Evolutionary conservation across 257 asterid species (phyloP).

Genomic region (Jaltomata sinuosa): DNA sequence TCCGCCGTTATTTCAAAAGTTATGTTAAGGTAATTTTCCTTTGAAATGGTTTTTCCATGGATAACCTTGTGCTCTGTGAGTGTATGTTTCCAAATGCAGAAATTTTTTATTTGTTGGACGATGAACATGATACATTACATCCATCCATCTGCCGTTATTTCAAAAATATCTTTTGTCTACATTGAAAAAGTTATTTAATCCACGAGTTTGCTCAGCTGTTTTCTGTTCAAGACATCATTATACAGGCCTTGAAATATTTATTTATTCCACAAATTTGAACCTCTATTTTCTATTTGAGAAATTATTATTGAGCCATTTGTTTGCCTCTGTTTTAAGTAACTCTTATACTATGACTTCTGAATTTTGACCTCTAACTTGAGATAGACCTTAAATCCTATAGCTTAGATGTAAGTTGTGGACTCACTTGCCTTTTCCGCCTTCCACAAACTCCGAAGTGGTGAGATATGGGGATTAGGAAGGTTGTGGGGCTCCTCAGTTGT

Average conservation of each 20-base stretch:
- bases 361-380: not conserved
- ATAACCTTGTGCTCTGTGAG: not conserved
- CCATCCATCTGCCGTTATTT: not conserved
- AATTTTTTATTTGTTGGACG: not conserved
- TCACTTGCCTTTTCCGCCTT: not conserved
- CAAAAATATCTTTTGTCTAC: not conserved
- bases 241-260: not conserved
- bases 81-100: not conserved
- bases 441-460: not conserved
- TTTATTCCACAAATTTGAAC: not conserved
- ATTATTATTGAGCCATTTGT: not conserved
- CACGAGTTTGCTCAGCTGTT: not conserved
- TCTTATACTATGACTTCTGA: not conserved
- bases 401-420: not conserved
- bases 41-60: not conserved
- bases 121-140: not conserved
- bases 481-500: not conserved
- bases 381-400: not conserved
- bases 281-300: not conserved
- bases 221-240: not conserved
- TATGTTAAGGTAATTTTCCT: slow-evolving; percentile 66
- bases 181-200: not conserved
- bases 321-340: not conserved
- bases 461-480: not conserved
- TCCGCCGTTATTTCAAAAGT: slow-evolving; percentile 74